Percentiles rank a stretch among this genome's conserved stretches.
phyloP scores from a whole-genome alignment of 352 stramenopile species.

The Globisporangium megalacanthum region DNA sequence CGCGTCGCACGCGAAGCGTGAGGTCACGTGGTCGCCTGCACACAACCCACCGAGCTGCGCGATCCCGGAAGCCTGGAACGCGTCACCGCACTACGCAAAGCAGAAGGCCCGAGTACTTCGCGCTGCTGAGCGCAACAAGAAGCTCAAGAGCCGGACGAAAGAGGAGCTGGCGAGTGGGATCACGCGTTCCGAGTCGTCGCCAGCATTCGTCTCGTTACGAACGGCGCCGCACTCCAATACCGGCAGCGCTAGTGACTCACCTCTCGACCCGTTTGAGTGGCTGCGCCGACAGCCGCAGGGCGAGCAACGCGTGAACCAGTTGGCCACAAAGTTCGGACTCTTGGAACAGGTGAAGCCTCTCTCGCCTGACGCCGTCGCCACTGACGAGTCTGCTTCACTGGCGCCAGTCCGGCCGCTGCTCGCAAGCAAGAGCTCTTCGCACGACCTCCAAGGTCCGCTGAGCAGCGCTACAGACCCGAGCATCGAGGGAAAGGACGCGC shows the following conservation, averaged over 20 bases:
- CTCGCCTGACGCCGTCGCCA: conserved; percentile 4
- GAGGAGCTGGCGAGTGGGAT: neutral
- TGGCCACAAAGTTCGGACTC: conserved; percentile 43
- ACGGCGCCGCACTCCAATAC: neutral
- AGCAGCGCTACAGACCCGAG: neutral
- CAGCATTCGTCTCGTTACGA: conserved; percentile 2
- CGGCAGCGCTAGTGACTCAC: neutral
- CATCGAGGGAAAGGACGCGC: conserved; percentile 6
- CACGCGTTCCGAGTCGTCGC: neutral
- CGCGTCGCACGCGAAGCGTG: conserved; percentile 29
- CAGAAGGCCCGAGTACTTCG: conserved; percentile 38
- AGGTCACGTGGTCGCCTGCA: conserved; percentile 44
- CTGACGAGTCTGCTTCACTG: neutral
- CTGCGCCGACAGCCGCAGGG: conserved; percentile 37
- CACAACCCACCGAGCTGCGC: conserved; percentile 27
- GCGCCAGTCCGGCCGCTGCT: neutral
- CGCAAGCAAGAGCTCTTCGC: neutral
- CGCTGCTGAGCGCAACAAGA: conserved; percentile 16
- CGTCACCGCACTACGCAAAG: conserved; percentile 48
- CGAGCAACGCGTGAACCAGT: conserved; percentile 42
- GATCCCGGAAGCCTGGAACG: conserved; percentile 42
- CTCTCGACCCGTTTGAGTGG: conserved; percentile 56
- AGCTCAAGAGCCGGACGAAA: conserved; percentile 2
- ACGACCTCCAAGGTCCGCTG: neutral
- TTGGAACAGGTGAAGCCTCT: conserved; percentile 24